Percentiles rank a stretch among this genome's conserved stretches.
Conservation (phyloP, 306 rosid species). For the Dalbergia cultrata region DNA sequence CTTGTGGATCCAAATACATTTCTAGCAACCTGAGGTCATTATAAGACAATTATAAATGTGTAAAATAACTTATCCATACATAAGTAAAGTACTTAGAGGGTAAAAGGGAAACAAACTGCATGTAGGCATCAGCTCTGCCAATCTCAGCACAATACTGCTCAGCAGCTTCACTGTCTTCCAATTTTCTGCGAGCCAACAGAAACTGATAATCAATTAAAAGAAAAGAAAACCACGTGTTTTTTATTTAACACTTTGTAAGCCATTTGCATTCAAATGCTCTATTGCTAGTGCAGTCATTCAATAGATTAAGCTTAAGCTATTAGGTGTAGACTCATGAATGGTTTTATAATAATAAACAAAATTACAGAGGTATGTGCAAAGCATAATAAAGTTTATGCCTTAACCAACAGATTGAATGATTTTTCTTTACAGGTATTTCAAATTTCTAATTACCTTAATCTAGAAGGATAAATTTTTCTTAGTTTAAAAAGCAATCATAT, state of each 20-base stretch:
- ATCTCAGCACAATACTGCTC: conserved; percentile 99
- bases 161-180: conserved; percentile 98
- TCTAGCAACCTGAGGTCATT: conserved; percentile 83
- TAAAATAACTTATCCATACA: neutral
- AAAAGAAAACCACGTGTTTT: neutral
- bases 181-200: conserved; percentile 69
- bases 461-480: conserved; percentile 11
- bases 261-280: conserved; percentile 43
- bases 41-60: conserved; percentile 26
- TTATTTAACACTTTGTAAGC: conserved; percentile 38
- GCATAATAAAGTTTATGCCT: neutral
- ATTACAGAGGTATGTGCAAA: neutral
- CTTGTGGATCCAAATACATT: conserved; percentile 98
- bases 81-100: conserved; percentile 30
- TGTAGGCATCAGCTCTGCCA: conserved; percentile 97
- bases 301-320: neutral
- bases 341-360: neutral
- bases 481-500: conserved; percentile 4
- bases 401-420: conserved; percentile 7
- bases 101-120: conserved; percentile 77
- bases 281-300: neutral
- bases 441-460: conserved; percentile 1
- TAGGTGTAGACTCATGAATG: neutral
- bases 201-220: conserved; percentile 8
- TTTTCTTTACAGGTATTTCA: conserved; percentile 26